Base-by-base conservation (phyloP, 495 filamentous ascomycete species). In the Filosporella fistucella region DNA sequence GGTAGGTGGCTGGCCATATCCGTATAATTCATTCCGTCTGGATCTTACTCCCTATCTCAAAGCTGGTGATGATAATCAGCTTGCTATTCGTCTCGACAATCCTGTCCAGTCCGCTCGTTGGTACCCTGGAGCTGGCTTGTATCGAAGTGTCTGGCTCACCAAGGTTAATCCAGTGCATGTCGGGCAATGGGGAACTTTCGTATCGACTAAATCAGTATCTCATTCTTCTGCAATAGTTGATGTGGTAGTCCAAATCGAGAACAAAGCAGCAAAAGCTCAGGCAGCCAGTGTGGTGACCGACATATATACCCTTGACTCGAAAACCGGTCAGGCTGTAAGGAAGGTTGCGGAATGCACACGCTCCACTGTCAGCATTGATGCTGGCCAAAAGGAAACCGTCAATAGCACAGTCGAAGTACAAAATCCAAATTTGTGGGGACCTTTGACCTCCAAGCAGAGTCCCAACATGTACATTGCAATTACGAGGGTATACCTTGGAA, bases 41-140 rank as follows among this genome's bases (percentile, higher is more conserved):
- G 69, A 76, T 44, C 61, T 76, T 11, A 76, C 70, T 0, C 64
- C 60, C 7, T 69, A 67, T 25, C 45, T 66, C 3, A 62, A 63
- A 32, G 22, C 41, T 6, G 70, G 64, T 6, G 59, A 62, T 28
- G 60, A 62, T 28, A 72, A 76, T 39, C 33, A 57, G 13, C 40
- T 76, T 4, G 70, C 71, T 13, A 65, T 76, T 36, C 63, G 72
- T 11, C 47, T 76, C 7, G 71, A 76, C 30, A 72, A 74, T 43
- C 56, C 67, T 5, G 7, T 65, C 1, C 63, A 69, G 18, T 64
- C 60, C 14, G 72, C 69, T 9, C 68, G 72, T 0, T 76, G 68
- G 68, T 74, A 76, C 39, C 72, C 72, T 4, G 72, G 70, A 2
- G 72, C 59, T 7, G 72, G 72, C 10, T 60, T 76, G 9, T 76